A percentile compares a stretch with the other conserved stretches of the same genome.
Conservation (phyloP, 2,329 filamentous ascomycete genomes). For the Phialocephala sp. region DNA sequence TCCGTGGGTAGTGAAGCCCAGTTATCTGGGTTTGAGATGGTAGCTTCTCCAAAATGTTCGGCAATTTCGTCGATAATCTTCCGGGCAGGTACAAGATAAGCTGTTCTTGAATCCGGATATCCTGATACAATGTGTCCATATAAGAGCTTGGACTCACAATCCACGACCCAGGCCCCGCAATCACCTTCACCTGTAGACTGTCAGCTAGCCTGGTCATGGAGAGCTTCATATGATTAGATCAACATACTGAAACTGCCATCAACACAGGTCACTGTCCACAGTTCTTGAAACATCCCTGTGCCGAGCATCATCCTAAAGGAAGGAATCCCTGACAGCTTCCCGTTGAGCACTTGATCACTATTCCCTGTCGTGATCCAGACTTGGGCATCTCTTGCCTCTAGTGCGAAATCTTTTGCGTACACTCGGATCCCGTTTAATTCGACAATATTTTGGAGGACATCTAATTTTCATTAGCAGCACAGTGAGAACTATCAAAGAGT, state of each 20-base stretch:
- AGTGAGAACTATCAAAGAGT: background rate
- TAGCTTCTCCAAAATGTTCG: background rate
- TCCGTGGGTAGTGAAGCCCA: background rate
- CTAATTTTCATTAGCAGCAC: background rate
- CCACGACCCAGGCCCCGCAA: slow-evolving; percentile 23
- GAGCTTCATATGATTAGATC: no score
- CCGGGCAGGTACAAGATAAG: slow-evolving; percentile 19
- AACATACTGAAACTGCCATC: slow-evolving; percentile 16
- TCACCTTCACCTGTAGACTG: slow-evolving; percentile 17
- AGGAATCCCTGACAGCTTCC: slow-evolving; percentile 16
- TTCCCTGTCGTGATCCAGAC: slow-evolving; percentile 2
- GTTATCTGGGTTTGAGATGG: background rate
- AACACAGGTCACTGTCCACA: slow-evolving; percentile 15
- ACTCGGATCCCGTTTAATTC: background rate
- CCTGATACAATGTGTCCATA: slow-evolving; percentile 27
- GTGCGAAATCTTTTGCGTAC: background rate
- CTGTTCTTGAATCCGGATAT: slow-evolving; percentile 12
- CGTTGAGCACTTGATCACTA: slow-evolving; percentile 6
- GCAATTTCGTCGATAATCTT: slow-evolving; percentile 20
- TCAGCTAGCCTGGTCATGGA: background rate
- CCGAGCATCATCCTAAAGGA: slow-evolving; percentile 12
- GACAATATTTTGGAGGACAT: background rate
- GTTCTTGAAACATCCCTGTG: slow-evolving; percentile 15
- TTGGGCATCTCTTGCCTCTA: background rate
- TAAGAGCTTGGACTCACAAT: slow-evolving; percentile 12